Conservation (phyloP, 2,329 filamentous ascomycete species). For the Colletotrichum acutatum region DNA sequence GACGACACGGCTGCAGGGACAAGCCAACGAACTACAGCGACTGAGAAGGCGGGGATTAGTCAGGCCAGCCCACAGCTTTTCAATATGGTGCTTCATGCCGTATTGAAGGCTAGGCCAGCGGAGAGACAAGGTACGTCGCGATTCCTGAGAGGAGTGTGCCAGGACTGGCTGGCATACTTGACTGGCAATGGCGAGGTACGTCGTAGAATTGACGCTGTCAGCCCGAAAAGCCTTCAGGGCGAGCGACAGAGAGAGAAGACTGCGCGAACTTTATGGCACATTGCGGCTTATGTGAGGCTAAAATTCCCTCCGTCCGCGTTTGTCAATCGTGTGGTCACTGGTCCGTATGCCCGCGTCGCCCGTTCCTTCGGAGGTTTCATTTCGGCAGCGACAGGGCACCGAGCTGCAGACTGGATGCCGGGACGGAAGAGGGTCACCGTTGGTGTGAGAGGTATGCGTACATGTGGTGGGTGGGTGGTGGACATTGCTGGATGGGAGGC, state of each 20-base stretch:
- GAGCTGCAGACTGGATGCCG: slow-evolving; percentile 29
- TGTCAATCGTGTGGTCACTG: not conserved
- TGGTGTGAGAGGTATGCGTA: not conserved
- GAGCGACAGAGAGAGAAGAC: not conserved
- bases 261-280: not conserved
- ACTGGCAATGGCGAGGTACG: not conserved
- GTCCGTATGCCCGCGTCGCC: not conserved
- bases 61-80: slow-evolving; percentile 17
- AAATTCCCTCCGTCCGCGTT: not conserved
- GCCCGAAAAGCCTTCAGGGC: not conserved
- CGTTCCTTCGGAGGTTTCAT: slow-evolving; percentile 34
- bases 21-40: slow-evolving; percentile 8
- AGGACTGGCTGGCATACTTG: not conserved
- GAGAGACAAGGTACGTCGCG: slow-evolving; percentile 10
- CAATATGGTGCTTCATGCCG: slow-evolving; percentile 24
- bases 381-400: slow-evolving; percentile 33
- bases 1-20: slow-evolving; percentile 7
- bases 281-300: not conserved
- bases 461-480: not conserved
- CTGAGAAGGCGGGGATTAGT: slow-evolving; percentile 28
- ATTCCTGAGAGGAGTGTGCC: not conserved
- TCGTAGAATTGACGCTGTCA: slow-evolving; percentile 12
- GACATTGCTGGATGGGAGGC: slow-evolving; percentile 6
- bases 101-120: not conserved
- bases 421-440: slow-evolving; percentile 21